Percentiles rank a stretch among this genome's conserved stretches.
Evolutionary conservation across 139 green algal genomes (phyloP).

Genomic region (Choricystis sp.): DNA sequence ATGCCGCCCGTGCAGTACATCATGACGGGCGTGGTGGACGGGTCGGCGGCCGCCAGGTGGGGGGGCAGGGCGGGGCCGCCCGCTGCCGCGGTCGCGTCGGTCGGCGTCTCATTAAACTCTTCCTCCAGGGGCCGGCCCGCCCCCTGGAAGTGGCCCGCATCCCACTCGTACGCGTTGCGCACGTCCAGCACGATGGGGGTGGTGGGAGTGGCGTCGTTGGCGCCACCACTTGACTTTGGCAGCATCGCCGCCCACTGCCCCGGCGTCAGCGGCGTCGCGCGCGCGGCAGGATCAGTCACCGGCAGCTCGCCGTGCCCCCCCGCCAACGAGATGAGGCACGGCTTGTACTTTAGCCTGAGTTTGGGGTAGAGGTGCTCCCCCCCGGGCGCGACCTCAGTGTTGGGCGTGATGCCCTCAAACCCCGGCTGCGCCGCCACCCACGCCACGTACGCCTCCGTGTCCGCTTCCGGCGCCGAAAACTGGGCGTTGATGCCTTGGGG

Average conservation of each 20-base stretch:
- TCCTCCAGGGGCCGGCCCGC: slow-evolving; percentile 61
- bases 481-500: slow-evolving; percentile 93
- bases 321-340: slow-evolving; percentile 64
- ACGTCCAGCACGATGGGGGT: slow-evolving; percentile 78
- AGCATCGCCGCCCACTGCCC: slow-evolving; percentile 54
- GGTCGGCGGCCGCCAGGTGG: slow-evolving; percentile 26
- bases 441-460: slow-evolving; percentile 49
- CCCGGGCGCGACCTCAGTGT: slow-evolving; percentile 9
- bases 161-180: slow-evolving; percentile 96
- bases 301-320: slow-evolving; percentile 44
- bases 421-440: slow-evolving; percentile 32
- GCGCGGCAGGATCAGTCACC: slow-evolving; percentile 34
- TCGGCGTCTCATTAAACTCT: slow-evolving; percentile 76
- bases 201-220: slow-evolving; percentile 1
- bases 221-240: slow-evolving; percentile 2
- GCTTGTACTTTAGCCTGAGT: slow-evolving; percentile 63
- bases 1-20: slow-evolving; percentile 99
- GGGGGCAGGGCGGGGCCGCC: slow-evolving; percentile 20
- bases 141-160: slow-evolving; percentile 88
- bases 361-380: slow-evolving; percentile 58
- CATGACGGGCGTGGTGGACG: slow-evolving; percentile 60
- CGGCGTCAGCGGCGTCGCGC: slow-evolving; percentile 46
- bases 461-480: slow-evolving; percentile 38
- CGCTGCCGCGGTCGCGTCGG: slow-evolving; percentile 12
- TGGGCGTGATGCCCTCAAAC: slow-evolving; percentile 34